phyloP scores from a whole-genome alignment of 768 basidiomycete species.

The Leccinum aurantiacum region DNA sequence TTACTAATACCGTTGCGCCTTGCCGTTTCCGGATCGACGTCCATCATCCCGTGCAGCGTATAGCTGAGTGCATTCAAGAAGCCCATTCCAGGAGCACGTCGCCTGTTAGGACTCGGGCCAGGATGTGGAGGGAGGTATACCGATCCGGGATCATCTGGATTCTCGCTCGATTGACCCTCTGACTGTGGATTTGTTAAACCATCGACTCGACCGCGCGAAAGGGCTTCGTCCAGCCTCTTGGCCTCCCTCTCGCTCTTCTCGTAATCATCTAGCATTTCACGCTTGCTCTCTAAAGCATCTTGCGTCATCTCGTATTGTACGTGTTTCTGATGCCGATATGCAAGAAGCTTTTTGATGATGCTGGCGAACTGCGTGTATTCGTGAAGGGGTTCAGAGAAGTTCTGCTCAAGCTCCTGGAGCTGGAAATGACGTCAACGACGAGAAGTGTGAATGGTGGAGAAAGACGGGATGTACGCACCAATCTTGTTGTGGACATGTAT shows the following conservation, averaged over 20 bases:
- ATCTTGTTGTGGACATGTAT: slow-evolving; percentile 86
- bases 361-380: slow-evolving; percentile 93
- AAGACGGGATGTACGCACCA: slow-evolving; percentile 50
- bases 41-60: slow-evolving; percentile 97
- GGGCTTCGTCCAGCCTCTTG: slow-evolving; percentile 81
- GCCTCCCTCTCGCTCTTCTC: slow-evolving; percentile 95
- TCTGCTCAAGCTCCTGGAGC: slow-evolving; percentile 93
- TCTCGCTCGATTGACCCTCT: slow-evolving; percentile 36
- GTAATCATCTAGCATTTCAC: slow-evolving; percentile 80
- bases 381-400: slow-evolving; percentile 93
- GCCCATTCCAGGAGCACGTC: slow-evolving; percentile 76
- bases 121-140: slow-evolving; percentile 73
- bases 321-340: slow-evolving; percentile 97
- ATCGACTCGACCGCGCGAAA: slow-evolving; percentile 55
- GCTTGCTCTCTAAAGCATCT: slow-evolving; percentile 81
- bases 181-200: slow-evolving; percentile 24
- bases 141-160: slow-evolving; percentile 44
- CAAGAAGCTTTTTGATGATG: slow-evolving; percentile 92
- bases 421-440: slow-evolving; percentile 33
- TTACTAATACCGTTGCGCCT: slow-evolving; percentile 91
- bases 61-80: slow-evolving; percentile 90
- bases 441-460: slow-evolving; percentile 2
- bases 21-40: slow-evolving; percentile 96
- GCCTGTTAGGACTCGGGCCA: slow-evolving; percentile 67
- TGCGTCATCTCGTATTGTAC: slow-evolving; percentile 98